A percentile compares a stretch with the other conserved stretches of the same genome.
These are phyloP conservation scores for Breviolum minutum DNA, from an alignment of 73 alveolate genomes.

Conservation along the genomic window DNA sequence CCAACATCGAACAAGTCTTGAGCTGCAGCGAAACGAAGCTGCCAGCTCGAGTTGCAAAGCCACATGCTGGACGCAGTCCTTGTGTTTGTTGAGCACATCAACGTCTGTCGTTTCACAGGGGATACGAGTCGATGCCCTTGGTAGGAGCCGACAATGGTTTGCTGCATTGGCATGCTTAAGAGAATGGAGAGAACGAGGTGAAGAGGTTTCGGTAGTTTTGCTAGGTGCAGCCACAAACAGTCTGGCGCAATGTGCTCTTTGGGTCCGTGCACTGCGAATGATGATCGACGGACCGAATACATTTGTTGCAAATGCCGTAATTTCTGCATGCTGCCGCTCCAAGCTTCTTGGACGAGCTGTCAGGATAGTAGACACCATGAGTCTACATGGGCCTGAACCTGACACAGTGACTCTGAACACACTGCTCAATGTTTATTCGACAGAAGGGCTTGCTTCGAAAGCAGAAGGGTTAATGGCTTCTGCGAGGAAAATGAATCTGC, in stretches of 20 bases:
- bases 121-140: constrained; percentile 2
- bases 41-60: constrained; percentile 42
- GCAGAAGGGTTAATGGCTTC: constrained; percentile 26
- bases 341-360: neutral
- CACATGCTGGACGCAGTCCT: neutral
- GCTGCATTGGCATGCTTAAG: constrained; percentile 23
- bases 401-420: constrained; percentile 14
- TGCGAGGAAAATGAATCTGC: neutral
- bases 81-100: neutral
- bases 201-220: neutral
- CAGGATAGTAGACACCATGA: neutral
- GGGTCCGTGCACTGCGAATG: constrained; percentile 14
- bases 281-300: neutral
- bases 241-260: constrained; percentile 2
- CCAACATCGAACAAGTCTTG: neutral
- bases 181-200: neutral
- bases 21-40: constrained; percentile 14
- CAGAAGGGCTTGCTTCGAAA: neutral
- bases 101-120: neutral
- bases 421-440: neutral
- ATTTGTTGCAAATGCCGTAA: constrained; percentile 2
- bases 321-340: constrained; percentile 23
- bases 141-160: constrained; percentile 16
- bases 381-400: constrained; percentile 5
- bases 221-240: constrained; percentile 19